phyloP scores from a whole-genome alignment of 192 early-diverging fungal genomes.

The Linnemannia elongata region DNA sequence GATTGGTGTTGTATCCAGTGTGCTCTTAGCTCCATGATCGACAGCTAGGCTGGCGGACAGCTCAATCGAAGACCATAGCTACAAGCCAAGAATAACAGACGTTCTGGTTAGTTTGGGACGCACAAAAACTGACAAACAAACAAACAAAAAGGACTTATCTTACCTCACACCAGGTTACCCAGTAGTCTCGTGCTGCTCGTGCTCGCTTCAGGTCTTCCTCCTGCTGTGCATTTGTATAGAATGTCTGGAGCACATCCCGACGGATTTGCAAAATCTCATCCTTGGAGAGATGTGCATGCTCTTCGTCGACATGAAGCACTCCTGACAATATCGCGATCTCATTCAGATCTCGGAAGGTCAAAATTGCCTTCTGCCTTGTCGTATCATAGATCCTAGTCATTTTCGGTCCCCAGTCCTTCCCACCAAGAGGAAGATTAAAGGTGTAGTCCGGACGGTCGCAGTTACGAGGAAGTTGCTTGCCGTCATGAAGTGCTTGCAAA shows the following conservation, averaged over 20 bases:
- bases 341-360: background rate
- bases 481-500: background rate
- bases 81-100: background rate
- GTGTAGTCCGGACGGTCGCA: conserved; percentile 12
- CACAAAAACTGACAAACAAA: background rate
- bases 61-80: conserved; percentile 6
- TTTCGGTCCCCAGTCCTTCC: background rate
- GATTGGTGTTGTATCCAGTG: conserved; percentile 4
- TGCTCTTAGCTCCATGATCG: background rate
- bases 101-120: background rate
- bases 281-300: conserved; percentile 15
- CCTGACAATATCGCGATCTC: background rate
- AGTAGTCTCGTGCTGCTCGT: background rate
- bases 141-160: background rate
- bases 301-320: conserved; percentile 15
- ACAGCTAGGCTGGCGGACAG: background rate
- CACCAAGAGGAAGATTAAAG: conserved; percentile 1
- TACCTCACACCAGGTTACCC: conserved; percentile 15
- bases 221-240: conserved; percentile 11
- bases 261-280: conserved; percentile 19
- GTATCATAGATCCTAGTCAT: conserved; percentile 9
- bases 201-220: conserved; percentile 16
- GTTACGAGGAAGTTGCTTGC: conserved; percentile 4
- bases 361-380: background rate
- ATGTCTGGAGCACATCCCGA: conserved; percentile 2